Evolutionary conservation across 352 stramenopile genomes (phyloP), one percentile per base, ranked within the genome.

Genomic region (Phytophthora fragariaefolia): DNA sequence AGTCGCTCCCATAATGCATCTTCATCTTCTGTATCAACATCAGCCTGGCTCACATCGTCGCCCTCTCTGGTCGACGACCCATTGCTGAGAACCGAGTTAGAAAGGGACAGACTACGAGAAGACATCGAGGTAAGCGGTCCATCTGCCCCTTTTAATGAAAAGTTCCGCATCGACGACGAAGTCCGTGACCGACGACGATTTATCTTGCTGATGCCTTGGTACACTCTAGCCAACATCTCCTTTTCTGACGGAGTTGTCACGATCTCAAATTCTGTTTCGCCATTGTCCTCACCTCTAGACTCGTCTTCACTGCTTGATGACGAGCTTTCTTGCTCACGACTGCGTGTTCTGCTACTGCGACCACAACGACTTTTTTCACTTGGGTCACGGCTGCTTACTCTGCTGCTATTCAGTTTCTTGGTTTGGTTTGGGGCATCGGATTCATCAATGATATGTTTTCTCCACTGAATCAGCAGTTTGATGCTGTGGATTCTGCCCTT

Each of bases 401-500:
- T 66, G 62, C 52, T 66, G 24, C 24, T 69, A 61, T 64, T 66
- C 30, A 56, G 63, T 58, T 49, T 78, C 42, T 47, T 74, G 45
- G 23, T 20, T 38, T 58, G 58, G 40, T 55, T 63, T 18, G 48
- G 46, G 24, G 8, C 52, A 43, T 50, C 63, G 2, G 38, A 24
- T 22, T 52, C 60, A 56, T 68, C 63, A 23, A 46, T 24, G 48
- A 82, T 76, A 36, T 79, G 73, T 27, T 84, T 88, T 32, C 53
- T 79, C 85, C 85, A 93, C 56, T 93, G 79, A 18, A 93, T 91
- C 7, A 93, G 70, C 42, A 93, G 54, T 30, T 87, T 85, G 57
- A 93, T 88, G 52, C 75, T 88, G 62, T 91, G 73, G 54, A 79
- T 78, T 59, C 71, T 71, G 15, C 65, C 73, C 65, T 82, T 85